Base-by-base conservation (phyloP, 495 filamentous ascomycete genomes). In the Aspergillus affinis region DNA sequence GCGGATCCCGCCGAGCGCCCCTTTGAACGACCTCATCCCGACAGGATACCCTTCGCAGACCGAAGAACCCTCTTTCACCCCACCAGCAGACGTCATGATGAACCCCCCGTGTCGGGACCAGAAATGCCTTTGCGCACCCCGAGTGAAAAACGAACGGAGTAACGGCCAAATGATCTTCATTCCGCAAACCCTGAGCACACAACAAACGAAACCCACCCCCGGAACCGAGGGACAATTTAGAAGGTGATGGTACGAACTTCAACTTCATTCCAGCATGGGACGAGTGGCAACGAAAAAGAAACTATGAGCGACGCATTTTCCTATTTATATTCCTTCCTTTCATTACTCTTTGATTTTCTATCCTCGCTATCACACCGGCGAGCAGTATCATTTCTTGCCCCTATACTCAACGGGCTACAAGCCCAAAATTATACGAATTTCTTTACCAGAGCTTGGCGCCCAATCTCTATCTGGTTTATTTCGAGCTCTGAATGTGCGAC, bases 31-130 rank as follows among this genome's bases (percentile, higher is more conserved):
- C 58, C 66, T 18, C 54, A 62, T 6, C 54, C 67, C 19, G 75
- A 76, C 15, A 65, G 72, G 23, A 69, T 66, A 27, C 66, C 74
- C 13, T 69, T 71, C 30, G 26, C 62, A 27, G 50, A 61, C 48
- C 70, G 68, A n/a, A 65, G 73, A 13, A 60, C 49, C 19, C 55
- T 68, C 13, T 44, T 65, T 18, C 58, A 63, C 44, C 62, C 62
- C 23, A 10, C 58, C 45, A 52, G 52, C 41, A 54, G 58, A 36
- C 60, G 26, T 21, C 62, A 60, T 53, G 57, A 62, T 17, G 61
- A 65, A 29, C 57, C 65, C 10, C 55, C 50, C 13, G 56, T 54
- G 21, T 51, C 59, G 20, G 54, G 46, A 27, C 26, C 51, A 17
- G 62, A 60, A 27, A 32, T 65, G 21, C 49, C 59, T 21, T 27